Conservation (phyloP, 352 stramenopile species). For the Phytopythium helicoides region DNA sequence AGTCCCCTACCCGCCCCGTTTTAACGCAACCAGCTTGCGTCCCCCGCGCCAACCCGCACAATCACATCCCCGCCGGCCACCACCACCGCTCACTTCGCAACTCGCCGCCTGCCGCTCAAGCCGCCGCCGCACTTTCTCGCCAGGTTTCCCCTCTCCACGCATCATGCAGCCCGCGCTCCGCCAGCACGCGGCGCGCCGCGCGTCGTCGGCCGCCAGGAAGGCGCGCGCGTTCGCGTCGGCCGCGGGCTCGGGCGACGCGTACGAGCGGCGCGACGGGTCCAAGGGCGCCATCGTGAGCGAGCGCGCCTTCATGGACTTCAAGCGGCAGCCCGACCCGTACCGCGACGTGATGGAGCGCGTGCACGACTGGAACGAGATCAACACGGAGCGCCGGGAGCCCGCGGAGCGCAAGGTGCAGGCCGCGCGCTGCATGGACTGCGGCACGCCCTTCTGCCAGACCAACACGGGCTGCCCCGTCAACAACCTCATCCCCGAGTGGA, state of each 20-base stretch:
- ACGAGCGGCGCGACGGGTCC: constrained; percentile 63
- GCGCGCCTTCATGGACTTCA: constrained; percentile 83
- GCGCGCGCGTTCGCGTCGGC: constrained; percentile 18
- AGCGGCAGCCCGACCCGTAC: constrained; percentile 91
- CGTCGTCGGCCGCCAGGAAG: background rate
- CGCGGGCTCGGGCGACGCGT: constrained; percentile 25
- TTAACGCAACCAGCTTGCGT: background rate
- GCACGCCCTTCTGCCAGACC: constrained; percentile 98
- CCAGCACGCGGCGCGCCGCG: constrained; percentile 7
- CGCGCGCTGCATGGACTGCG: constrained; percentile 98
- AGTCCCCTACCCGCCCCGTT: constrained; percentile 3
- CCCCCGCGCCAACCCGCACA: constrained; percentile 7
- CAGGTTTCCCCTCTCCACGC: constrained; percentile 5
- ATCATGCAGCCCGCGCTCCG: constrained; percentile 30
- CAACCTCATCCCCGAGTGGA: constrained; percentile 99
- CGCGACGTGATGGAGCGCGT: constrained; percentile 90
- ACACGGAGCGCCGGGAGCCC: constrained; percentile 87
- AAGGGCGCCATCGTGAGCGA: constrained; percentile 66
- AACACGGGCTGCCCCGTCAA: constrained; percentile 97
- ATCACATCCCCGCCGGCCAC: background rate
- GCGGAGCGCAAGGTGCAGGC: constrained; percentile 92
- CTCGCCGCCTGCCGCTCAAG: background rate
- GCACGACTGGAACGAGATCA: constrained; percentile 98
- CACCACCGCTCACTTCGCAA: constrained; percentile 5
- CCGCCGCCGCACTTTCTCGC: background rate